Percentiles rank a stretch among this genome's conserved stretches.
These are phyloP conservation scores for Malbranchea cinnamomea DNA, from an alignment of 2,329 filamentous ascomycete genomes.

Conservation along the genomic window DNA sequence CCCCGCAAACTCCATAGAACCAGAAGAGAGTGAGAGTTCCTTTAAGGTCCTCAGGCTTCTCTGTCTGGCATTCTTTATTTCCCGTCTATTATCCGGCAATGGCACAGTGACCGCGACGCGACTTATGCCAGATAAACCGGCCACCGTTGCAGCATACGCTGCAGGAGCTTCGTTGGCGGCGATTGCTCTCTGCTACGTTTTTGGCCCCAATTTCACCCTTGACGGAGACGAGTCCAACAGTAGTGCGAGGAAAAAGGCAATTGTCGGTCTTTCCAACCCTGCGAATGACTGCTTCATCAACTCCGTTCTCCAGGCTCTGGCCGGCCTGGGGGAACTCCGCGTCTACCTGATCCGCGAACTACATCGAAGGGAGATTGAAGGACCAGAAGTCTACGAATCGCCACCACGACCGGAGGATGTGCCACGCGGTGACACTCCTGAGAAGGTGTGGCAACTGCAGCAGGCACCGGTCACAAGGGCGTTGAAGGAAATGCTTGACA, in stretches of 20 bases:
- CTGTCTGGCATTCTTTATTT: too few species aligned
- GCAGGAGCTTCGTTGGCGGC: conserved; percentile 90
- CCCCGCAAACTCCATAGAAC: too few species aligned
- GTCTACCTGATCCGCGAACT: conserved; percentile 86
- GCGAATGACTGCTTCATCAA: conserved; percentile 98
- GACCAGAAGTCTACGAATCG: conserved; percentile 56
- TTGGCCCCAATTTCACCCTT: conserved; percentile 91
- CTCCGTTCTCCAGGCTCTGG: conserved; percentile 82
- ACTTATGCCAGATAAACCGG: conserved; percentile 60
- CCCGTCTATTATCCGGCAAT: conserved; percentile 1
- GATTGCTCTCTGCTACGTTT: conserved; percentile 90
- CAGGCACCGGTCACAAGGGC: conserved; percentile 70
- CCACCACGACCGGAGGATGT: conserved; percentile 34
- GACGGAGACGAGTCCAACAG: conserved; percentile 55
- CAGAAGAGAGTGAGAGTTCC: too few species aligned
- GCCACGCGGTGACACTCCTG: conserved; percentile 25
- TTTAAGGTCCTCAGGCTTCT: too few species aligned
- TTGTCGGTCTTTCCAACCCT: conserved; percentile 76
- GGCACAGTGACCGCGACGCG: conserved; percentile 1
- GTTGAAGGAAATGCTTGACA: conserved; percentile 83
- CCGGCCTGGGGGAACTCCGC: conserved; percentile 75
- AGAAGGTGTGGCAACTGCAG: conserved; percentile 49
- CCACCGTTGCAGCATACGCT: conserved; percentile 80
- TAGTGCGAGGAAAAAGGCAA: conserved; percentile 61
- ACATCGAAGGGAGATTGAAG: conserved; percentile 68